A percentile compares a stretch with the other conserved stretches of the same genome.
These are phyloP conservation scores for Apiosordaria backusii DNA, from an alignment of 495 filamentous ascomycete species.

Conservation along the genomic window DNA sequence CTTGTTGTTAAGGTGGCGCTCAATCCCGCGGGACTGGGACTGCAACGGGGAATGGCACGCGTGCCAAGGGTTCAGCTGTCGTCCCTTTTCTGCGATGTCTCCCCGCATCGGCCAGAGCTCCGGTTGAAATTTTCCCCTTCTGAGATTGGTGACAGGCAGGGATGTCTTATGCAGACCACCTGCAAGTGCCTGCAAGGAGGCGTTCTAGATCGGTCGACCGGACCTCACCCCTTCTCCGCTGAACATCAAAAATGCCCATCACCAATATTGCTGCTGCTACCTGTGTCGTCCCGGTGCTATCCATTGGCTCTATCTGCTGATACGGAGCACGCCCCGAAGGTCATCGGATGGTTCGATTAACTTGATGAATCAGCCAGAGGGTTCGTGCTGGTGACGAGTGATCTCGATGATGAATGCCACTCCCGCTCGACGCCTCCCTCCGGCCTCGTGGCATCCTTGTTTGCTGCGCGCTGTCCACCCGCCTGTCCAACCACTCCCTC, in stretches of 20 bases:
- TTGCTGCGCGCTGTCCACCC: neutral
- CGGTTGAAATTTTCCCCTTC: neutral
- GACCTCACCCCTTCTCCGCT: neutral
- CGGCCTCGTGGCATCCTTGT: neutral
- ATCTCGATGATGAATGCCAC: neutral
- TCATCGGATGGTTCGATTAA: neutral
- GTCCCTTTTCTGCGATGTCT: neutral
- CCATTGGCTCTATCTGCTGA: too few relatives aligned
- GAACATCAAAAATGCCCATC: neutral
- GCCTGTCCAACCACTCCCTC: neutral
- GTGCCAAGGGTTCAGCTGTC: slow-evolving; percentile 10
- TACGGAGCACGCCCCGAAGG: neutral
- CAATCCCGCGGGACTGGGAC: slow-evolving; percentile 7
- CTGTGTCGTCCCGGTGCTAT: too few relatives aligned
- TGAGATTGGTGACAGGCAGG: neutral
- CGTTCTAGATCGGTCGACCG: slow-evolving; percentile 3
- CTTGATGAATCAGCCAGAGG: neutral
- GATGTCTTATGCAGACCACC: neutral
- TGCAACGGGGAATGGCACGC: neutral
- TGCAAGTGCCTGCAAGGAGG: neutral
- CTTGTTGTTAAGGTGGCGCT: neutral
- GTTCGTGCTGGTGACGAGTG: neutral
- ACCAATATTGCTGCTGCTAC: too few relatives aligned
- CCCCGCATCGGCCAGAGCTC: neutral
- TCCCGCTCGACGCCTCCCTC: neutral